Percentiles rank a stretch among this genome's conserved stretches.
Conservation (phyloP, 768 basidiomycete species). For the Russula sp. region DNA sequence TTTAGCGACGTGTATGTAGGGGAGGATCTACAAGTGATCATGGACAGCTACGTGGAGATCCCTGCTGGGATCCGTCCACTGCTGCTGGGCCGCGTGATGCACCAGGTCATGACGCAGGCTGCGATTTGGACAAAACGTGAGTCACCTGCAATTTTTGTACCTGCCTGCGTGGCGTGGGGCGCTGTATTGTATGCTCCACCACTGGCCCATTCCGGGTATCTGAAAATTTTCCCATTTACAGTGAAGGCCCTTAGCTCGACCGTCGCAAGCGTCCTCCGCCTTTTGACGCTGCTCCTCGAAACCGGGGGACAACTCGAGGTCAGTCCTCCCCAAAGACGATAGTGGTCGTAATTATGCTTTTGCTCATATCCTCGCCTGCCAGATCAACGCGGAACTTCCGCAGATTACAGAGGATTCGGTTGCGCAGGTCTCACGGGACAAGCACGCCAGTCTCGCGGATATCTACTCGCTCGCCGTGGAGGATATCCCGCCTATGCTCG, state of each 20-base stretch:
- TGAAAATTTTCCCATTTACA: neutral
- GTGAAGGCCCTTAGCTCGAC: slow-evolving; percentile 17
- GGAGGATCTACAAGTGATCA: slow-evolving; percentile 10
- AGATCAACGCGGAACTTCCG: slow-evolving; percentile 12
- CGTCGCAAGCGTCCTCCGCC: slow-evolving; percentile 6
- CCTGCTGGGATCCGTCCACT: slow-evolving; percentile 18
- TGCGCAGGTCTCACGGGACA: slow-evolving; percentile 15
- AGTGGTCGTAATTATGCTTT: too few relatives aligned
- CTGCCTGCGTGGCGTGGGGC: neutral
- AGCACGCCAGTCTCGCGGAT: slow-evolving; percentile 10
- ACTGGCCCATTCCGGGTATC: neutral
- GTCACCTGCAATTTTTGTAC: neutral
- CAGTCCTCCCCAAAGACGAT: neutral
- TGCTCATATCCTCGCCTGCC: neutral
- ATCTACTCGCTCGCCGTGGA: slow-evolving; percentile 10
- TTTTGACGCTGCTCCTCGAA: slow-evolving; percentile 11
- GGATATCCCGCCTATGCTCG: slow-evolving; percentile 13
- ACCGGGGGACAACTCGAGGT: slow-evolving; percentile 13
- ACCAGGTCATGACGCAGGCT: slow-evolving; percentile 9
- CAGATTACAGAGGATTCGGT: slow-evolving; percentile 11
- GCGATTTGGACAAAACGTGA: slow-evolving; percentile 22
- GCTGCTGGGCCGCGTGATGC: slow-evolving; percentile 17
- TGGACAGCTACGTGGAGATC: slow-evolving; percentile 15
- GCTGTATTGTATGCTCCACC: neutral
- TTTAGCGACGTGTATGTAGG: slow-evolving; percentile 13